Evolutionary conservation across 78 protist species (phyloP), one percentile per base, ranked within the genome.

Genomic region (Dictyostelium capitatum): DNA sequence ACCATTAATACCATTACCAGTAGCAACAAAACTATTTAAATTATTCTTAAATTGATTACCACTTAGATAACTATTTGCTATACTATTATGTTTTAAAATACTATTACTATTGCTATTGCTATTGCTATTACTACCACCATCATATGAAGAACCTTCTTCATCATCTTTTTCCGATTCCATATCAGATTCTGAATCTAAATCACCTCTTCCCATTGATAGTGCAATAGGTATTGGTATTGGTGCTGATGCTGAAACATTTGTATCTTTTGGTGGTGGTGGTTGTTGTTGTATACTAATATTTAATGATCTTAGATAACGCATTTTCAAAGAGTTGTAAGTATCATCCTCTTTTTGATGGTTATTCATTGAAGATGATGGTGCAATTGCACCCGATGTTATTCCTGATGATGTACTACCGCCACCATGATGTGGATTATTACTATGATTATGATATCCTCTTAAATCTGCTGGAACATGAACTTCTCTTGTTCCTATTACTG

Each of bases 151-250:
- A 25, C 32, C 75, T 6, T 67, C 75, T 0, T 25, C 32, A 8
- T 73, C 79, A 73, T 73, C 79, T 48, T 73, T 54, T n/a, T 73
- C 47, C 14, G 43, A 51, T 46, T 51, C 41, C 2, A 73, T 1
- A 30, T 82, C 90, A 25, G 80, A 70, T 6, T 41, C 56, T 30
- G 46, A 25, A 20, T 82, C 90, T 17, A 65, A 85, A 47, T 85
- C 92, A 6, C 69, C 83, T 8, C 32, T 37, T 2, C 50, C 70
- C 43, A 51, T 28, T 37, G 73, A 30, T 3, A 82, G n/a, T 0
- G 92, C 82, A n/a, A 85, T 85, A 6, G 92, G 92, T 20, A 85
- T 85, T 20, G 92, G 92, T 15, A 85, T 85, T 5, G 92, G 92
- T 28, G 92, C 92, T n/a, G 92, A 85, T 10, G 92, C 92, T 30